Evolutionary conservation across 805 yeast species (phyloP).

Genomic region (Zygosaccharomyces bailii): DNA sequence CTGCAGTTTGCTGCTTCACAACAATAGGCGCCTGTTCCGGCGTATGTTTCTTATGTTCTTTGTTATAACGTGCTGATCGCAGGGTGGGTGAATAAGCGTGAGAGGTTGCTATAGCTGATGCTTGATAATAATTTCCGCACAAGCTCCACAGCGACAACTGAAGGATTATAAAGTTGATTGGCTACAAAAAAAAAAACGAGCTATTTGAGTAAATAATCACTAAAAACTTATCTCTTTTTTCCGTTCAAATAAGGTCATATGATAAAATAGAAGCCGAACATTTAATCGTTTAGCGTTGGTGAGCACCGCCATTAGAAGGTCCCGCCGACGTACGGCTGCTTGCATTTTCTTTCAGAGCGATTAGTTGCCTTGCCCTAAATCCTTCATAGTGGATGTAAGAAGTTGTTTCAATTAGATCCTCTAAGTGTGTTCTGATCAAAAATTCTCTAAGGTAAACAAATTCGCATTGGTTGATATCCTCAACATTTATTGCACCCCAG

Average conservation of each 20-base stretch:
- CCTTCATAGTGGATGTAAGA: constrained; percentile 83
- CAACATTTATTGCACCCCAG: constrained; percentile 93
- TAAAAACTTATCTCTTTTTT: not conserved
- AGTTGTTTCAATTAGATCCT: constrained; percentile 93
- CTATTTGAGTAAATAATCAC: not conserved
- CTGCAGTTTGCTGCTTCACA: too few relatives aligned
- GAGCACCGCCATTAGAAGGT: constrained; percentile 26
- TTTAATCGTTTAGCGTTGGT: constrained; percentile 18
- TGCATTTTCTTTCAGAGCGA: constrained; percentile 91
- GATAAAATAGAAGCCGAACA: not conserved
- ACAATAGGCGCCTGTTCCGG: too few relatives aligned
- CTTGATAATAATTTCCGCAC: too few relatives aligned
- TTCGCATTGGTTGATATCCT: constrained; percentile 93
- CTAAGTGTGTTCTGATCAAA: constrained; percentile 90
- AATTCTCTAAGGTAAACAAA: constrained; percentile 92
- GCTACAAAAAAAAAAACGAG: not conserved
- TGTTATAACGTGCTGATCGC: too few relatives aligned
- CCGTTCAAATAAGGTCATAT: not conserved
- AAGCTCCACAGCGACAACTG: too few relatives aligned
- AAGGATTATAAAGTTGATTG: not conserved
- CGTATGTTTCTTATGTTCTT: too few relatives aligned
- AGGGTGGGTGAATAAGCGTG: too few relatives aligned
- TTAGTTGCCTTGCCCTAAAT: constrained; percentile 89
- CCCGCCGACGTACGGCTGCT: constrained; percentile 39
- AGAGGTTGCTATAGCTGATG: too few relatives aligned